These are phyloP conservation scores for Streptanthus diversifolius DNA, from an alignment of 345 rosid species.

Conservation along the genomic window DNA sequence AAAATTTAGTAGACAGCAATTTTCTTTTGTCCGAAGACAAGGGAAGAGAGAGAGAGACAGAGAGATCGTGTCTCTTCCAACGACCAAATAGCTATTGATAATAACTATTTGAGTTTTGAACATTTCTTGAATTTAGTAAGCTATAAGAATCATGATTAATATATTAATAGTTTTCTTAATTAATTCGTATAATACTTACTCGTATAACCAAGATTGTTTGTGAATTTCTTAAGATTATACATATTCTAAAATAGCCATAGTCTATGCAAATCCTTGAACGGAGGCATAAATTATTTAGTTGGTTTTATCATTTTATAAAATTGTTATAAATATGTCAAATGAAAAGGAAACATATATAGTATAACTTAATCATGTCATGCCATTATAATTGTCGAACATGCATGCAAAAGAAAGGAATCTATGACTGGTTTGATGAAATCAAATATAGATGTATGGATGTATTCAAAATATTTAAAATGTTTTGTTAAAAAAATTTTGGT, in stretches of 20 bases:
- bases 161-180: neutral
- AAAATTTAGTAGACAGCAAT: neutral
- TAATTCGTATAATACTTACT: neutral
- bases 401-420: constrained; percentile 1
- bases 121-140: neutral
- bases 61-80: constrained; percentile 19
- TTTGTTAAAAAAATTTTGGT: neutral
- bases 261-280: neutral
- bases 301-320: neutral
- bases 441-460: neutral
- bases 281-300: neutral
- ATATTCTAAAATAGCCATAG: neutral
- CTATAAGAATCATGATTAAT: neutral
- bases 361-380: neutral
- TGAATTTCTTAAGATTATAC: neutral
- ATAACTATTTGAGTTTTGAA: neutral
- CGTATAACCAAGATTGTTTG: neutral
- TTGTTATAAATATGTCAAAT: neutral
- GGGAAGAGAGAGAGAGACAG: constrained; percentile 16
- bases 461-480: neutral
- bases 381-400: neutral
- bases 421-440: neutral
- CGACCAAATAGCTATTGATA: constrained; percentile 20
- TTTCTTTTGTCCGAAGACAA: constrained; percentile 13
- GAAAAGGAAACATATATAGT: neutral